Base-by-base conservation (phyloP, 805 yeast genomes). In the Candida tallmaniae region DNA sequence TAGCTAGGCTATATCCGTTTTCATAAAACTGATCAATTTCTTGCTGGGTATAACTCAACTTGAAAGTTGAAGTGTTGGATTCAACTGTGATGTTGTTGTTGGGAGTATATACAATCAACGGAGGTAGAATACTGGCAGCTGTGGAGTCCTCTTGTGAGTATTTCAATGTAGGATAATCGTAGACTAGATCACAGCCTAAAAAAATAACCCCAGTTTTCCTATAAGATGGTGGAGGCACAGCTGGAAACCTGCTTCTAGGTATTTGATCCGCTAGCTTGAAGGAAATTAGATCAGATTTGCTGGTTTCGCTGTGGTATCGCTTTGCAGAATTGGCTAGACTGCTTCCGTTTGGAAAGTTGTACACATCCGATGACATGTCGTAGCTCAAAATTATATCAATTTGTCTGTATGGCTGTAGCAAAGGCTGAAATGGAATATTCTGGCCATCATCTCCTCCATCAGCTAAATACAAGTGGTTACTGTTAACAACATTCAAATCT, bases 301-400 rank as follows among this genome's bases (percentile, higher is more conserved):
- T 22, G 23, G 28, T 17, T 4, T 10, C 3, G 12, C 34, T 45
- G 22, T 64, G 62, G 26, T 46, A 63, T 31, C 73, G 45, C 11
- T 51, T 39, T n/a, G 60, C 51, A 1, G 73, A 62, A 29, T 60
- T 59, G 16, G 46, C 45, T 28, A 79, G 51, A 12, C 73, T 65
- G 0, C 78, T 70, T 1, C 84, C 85, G 51, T 78, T 77, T 5
- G 85, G 83, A 53, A 56, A 77, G 35, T 78, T 78, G 8, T 52
- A 44, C 4, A 38, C 15, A 46, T 80, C 85, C 10, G 80, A 66
- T 4, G 82, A 60, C 35, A 65, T 58, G 39, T 71, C 76, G 29
- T 57, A 54, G 1, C 73, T 62, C 15, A 70, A 44, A 0, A 71
- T 47, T 1, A 66, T 44, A 39, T 69, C 74, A 2, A 68, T 50